Percentiles rank a stretch among this genome's conserved stretches.
phyloP scores from a whole-genome alignment of 2,329 filamentous ascomycete species.

The Cryphonectria naterciae region DNA sequence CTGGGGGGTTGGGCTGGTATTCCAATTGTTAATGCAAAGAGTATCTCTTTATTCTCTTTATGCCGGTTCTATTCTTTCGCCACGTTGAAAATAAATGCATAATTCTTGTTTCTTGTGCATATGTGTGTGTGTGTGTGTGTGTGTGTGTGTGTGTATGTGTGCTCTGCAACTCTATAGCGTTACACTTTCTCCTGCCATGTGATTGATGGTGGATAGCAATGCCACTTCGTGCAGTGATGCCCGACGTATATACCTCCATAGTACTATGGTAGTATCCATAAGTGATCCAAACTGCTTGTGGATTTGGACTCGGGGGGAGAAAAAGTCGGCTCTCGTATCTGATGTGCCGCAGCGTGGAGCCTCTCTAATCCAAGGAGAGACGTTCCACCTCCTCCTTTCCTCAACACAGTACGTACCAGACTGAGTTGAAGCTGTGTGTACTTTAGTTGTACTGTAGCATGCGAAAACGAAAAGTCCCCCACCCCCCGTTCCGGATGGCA shows the following conservation, averaged over 20 bases:
- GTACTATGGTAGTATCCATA: neutral
- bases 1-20: neutral
- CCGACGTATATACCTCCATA: neutral
- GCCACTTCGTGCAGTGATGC: neutral
- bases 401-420: neutral
- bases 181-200: neutral
- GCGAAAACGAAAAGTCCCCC: neutral
- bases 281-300: neutral
- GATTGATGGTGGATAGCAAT: slow-evolving; percentile 1
- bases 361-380: neutral
- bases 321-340: neutral
- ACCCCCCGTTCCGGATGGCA: neutral
- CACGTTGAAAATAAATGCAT: neutral
- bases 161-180: neutral
- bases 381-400: neutral
- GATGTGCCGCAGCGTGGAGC: neutral
- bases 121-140: neutral
- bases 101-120: neutral
- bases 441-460: no score
- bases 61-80: neutral
- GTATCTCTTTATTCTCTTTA: neutral
- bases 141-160: neutral
- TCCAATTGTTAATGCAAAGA: neutral
- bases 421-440: neutral
- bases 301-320: neutral